phyloP scores from a whole-genome alignment of 495 filamentous ascomycete genomes.

The Hamigera avellanea region DNA sequence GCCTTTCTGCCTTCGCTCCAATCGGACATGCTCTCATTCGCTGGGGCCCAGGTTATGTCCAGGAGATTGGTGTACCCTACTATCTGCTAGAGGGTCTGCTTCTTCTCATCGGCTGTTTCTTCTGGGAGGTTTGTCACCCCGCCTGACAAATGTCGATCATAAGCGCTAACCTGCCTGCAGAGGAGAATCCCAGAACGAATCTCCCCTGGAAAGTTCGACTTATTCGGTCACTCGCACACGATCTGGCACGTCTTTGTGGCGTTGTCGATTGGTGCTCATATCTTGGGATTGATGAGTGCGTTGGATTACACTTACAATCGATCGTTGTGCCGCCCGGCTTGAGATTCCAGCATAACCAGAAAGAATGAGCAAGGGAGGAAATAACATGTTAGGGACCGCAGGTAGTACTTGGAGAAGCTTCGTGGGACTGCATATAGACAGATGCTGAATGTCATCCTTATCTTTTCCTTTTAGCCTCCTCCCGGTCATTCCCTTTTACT shows the following conservation, averaged over 20 bases:
- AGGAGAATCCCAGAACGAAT: constrained; percentile 9
- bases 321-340: constrained; percentile 3
- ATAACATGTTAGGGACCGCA: no score
- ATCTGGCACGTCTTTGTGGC: constrained; percentile 14
- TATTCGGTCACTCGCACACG: constrained; percentile 12
- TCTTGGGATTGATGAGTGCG: constrained; percentile 9
- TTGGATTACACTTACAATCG: constrained; percentile 6
- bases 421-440: no score
- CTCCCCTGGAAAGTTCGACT: constrained; percentile 8
- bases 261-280: constrained; percentile 9
- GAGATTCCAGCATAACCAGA: no score
- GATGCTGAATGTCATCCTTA: no score
- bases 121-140: constrained; percentile 6
- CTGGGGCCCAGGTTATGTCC: constrained; percentile 28
- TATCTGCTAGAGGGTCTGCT: constrained; percentile 26
- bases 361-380: no score
- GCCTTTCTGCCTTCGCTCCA: constrained; percentile 34
- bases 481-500: no score
- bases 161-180: constrained; percentile 1
- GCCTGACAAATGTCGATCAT: background rate
- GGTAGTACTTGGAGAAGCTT: no score
- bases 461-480: no score
- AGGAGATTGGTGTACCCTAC: constrained; percentile 32
- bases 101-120: constrained; percentile 21
- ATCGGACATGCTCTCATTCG: constrained; percentile 32